A percentile compares a stretch with the other conserved stretches of the same genome.
Conservation (phyloP, 2,329 filamentous ascomycete species). For the Sporothrix brunneoviolacea region DNA sequence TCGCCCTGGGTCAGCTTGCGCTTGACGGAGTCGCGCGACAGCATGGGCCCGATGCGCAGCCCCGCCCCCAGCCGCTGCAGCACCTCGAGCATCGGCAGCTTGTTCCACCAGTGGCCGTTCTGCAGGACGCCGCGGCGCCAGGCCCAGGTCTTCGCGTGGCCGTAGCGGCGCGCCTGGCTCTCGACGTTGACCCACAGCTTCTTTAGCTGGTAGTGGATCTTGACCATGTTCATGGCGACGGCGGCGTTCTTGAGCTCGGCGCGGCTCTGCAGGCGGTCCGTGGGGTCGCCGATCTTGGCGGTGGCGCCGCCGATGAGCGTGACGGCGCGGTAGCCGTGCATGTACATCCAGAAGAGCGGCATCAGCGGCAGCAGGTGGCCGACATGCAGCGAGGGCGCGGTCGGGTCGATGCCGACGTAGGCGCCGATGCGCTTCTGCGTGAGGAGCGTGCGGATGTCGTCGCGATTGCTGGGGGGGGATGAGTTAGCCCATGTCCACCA, state of each 20-base stretch:
- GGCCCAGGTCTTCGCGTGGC: conserved; percentile 55
- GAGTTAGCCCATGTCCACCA: no score
- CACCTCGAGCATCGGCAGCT: conserved; percentile 65
- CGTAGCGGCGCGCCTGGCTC: conserved; percentile 55
- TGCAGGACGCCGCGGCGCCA: conserved; percentile 66
- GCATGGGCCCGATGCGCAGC: conserved; percentile 77
- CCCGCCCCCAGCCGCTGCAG: conserved; percentile 65
- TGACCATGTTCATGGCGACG: conserved; percentile 57
- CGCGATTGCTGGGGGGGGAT: conserved; percentile 31
- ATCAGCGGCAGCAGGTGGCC: conserved; percentile 77
- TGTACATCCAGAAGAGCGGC: conserved; percentile 78
- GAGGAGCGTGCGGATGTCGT: conserved; percentile 57
- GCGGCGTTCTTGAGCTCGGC: conserved; percentile 44
- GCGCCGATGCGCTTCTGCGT: conserved; percentile 59
- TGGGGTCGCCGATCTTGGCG: conserved; percentile 72
- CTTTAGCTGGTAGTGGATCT: conserved; percentile 63
- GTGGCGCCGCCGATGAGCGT: conserved; percentile 69
- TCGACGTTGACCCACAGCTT: conserved; percentile 71
- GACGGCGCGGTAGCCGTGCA: conserved; percentile 63
- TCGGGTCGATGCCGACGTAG: conserved; percentile 79
- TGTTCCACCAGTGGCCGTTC: conserved; percentile 79
- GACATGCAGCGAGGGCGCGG: conserved; percentile 70
- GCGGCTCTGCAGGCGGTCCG: conserved; percentile 58
- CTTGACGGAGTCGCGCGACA: conserved; percentile 71
- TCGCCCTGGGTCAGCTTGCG: conserved; percentile 76